Conservation (phyloP, 176 grass and related monocot species). For the Zea luxurians region DNA sequence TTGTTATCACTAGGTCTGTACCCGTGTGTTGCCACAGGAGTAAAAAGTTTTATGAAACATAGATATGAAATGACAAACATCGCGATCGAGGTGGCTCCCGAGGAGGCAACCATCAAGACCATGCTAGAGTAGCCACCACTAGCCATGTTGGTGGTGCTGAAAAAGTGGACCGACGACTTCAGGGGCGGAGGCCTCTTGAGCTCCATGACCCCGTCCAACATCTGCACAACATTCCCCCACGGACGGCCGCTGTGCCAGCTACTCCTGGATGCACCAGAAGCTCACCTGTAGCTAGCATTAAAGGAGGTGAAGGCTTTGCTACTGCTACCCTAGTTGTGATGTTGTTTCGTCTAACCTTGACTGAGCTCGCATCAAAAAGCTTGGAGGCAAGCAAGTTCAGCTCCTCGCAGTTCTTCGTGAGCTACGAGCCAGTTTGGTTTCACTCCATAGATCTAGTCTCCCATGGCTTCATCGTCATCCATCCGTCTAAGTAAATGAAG, state of each 20-base stretch:
- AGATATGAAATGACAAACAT: too few species aligned
- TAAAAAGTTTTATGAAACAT: too few species aligned
- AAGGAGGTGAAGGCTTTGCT: too few species aligned
- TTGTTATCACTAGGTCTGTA: too few species aligned
- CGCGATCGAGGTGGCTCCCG: too few species aligned
- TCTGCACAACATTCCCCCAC: constrained; percentile 99
- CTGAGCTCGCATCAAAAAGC: constrained; percentile 30
- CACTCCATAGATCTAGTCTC: constrained; percentile 48
- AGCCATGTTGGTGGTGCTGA: constrained; percentile 50
- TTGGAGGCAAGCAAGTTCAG: constrained; percentile 32
- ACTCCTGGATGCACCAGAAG: constrained; percentile 99
- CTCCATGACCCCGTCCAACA: constrained; percentile 92
- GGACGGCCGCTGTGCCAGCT: constrained; percentile 72
- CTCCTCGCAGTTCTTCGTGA: constrained; percentile 42
- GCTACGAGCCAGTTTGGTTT: constrained; percentile 15
- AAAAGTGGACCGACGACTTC: constrained; percentile 52
- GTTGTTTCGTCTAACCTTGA: constrained; percentile 58
- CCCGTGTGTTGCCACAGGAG: too few species aligned
- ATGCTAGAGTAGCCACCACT: too few species aligned
- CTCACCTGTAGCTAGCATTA: constrained; percentile 62
- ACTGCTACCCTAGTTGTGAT: too few species aligned
- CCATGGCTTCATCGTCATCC: constrained; percentile 79
- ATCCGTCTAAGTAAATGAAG: constrained; percentile 58
- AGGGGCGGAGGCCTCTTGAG: constrained; percentile 75
- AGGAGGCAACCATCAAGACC: too few species aligned